phyloP scores from a whole-genome alignment of 2,329 filamentous ascomycete genomes.

The Claviceps monticola region DNA sequence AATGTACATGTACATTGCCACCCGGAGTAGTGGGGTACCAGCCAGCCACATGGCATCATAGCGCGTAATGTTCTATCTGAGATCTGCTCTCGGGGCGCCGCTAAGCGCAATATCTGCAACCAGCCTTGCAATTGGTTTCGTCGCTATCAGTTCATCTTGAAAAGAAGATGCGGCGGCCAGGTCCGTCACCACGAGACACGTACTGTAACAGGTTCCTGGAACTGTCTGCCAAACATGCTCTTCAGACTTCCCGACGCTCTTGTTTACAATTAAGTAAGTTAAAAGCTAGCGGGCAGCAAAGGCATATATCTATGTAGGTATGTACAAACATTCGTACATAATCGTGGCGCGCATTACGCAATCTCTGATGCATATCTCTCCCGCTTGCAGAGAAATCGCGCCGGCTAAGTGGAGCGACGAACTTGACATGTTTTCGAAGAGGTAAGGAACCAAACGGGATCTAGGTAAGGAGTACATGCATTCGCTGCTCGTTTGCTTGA shows the following conservation, averaged over 20 bases:
- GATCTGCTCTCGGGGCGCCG: background rate
- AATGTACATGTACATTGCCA: background rate
- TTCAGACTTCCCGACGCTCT: too few relatives aligned
- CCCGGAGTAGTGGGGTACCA: background rate
- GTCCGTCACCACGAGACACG: too few relatives aligned
- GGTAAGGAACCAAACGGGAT: background rate
- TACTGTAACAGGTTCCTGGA: too few relatives aligned
- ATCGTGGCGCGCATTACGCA: conserved; percentile 1
- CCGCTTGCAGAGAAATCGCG: background rate
- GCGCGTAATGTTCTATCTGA: background rate
- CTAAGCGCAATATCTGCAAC: background rate
- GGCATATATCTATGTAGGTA: too few relatives aligned
- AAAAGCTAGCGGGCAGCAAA: background rate
- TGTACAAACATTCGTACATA: background rate
- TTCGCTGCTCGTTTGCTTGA: background rate
- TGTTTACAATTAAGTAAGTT: background rate
- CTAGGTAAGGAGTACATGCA: too few relatives aligned
- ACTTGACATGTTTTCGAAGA: too few relatives aligned
- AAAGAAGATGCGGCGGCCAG: too few relatives aligned
- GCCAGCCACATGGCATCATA: background rate
- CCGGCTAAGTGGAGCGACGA: background rate
- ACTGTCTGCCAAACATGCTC: too few relatives aligned
- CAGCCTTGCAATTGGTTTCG: background rate
- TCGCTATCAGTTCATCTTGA: too few relatives aligned
- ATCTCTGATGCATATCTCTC: background rate